Base-by-base conservation (phyloP, 192 early-diverging fungal genomes). In the Podila horticola region DNA sequence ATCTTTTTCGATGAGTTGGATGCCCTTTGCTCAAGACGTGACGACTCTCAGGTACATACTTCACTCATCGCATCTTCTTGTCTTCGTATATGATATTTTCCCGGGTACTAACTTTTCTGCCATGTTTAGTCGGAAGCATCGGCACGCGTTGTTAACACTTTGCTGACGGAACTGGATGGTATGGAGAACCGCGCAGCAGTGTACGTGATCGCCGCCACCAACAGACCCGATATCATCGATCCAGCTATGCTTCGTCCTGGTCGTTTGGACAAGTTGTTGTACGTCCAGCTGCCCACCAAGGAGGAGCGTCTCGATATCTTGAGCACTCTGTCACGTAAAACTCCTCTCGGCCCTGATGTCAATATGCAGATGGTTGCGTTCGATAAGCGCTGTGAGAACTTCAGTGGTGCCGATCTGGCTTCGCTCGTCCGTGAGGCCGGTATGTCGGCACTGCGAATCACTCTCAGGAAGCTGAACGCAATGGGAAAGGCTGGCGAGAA, bases 1-100 rank as follows among this genome's bases (percentile, higher is more conserved):
- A 93, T 99, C 36, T 99, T 98, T 79, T 98, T 99, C 86, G 98
- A 99, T 72, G 97, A 99, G 83, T 85, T 99, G 24, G 98, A 99
- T 74, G 97, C 97, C 2, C 87, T 99, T 38, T 96, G 94, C 73
- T 90, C 96, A 57, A 88, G 95, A 63, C 96, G 95, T 63, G 94
- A 96, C 72, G 96, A 98, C 50, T 86, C 91, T 55, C 93, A 96
- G 89, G 93, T 95, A 86, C 15, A 8, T 17, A 45, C 2, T 45
- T 45, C 41, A 45, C 11, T 45, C 0, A 10, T 12, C 30, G 6
- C 52, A 33, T 68, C 33, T 67, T 19, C 1, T 45, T 7, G 30
- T 1, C 11, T 5, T 17, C 45, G 13, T 2, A 19, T 49, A 64
- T 10, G 1, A 29, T 51, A 49, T 38, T 34, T 58, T 58, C 48